Percentiles rank a stretch among this genome's conserved stretches.
phyloP scores from a whole-genome alignment of 2,329 filamentous ascomycete species.

The Pseudogymnoascus sp. region DNA sequence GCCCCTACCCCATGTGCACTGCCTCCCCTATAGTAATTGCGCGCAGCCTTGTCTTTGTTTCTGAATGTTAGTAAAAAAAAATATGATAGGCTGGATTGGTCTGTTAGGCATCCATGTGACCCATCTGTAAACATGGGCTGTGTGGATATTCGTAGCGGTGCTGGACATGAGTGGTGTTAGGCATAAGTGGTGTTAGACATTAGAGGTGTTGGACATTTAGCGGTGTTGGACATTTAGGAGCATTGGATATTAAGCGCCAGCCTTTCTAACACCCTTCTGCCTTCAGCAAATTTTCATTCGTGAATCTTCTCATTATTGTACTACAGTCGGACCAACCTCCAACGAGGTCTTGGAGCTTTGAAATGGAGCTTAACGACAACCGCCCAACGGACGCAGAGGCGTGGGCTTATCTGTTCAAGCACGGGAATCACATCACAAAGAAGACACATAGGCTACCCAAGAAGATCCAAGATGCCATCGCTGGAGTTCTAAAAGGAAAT shows the following conservation, averaged over 20 bases:
- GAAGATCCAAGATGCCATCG: not conserved
- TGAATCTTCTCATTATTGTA: not conserved
- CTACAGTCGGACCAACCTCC: too few species aligned
- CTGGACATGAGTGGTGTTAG: not conserved
- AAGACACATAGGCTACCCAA: not conserved
- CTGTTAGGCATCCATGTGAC: not conserved
- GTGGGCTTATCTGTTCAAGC: too few species aligned
- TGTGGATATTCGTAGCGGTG: not conserved
- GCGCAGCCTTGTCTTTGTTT: not conserved
- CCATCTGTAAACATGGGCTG: not conserved
- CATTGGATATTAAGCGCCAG: not conserved
- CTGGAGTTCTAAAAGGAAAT: not conserved
- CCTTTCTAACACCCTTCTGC: not conserved
- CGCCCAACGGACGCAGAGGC: too few species aligned
- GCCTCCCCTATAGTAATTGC: not conserved
- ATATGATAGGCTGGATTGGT: not conserved
- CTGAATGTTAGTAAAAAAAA: not conserved
- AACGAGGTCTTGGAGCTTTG: not conserved
- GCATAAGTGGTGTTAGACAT: not conserved
- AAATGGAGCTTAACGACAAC: not conserved
- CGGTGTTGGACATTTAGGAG: not conserved
- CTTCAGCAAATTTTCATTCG: not conserved
- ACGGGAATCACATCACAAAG: too few species aligned
- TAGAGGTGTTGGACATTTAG: too few species aligned
- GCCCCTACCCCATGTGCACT: not conserved